Conservation (phyloP, 2,329 filamentous ascomycete species). For the Colletotrichum endophyticum region DNA sequence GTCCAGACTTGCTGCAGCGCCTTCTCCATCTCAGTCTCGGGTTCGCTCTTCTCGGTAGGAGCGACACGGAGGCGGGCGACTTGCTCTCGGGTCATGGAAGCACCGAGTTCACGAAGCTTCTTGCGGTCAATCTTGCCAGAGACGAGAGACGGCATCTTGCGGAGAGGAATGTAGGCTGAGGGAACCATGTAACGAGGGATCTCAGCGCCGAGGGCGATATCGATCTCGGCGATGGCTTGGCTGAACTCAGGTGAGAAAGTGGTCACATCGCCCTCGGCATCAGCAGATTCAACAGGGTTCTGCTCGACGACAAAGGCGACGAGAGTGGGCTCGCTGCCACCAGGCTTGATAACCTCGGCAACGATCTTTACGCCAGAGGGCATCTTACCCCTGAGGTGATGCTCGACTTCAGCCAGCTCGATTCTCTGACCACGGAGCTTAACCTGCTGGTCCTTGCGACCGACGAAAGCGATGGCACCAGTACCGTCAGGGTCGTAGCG, state of each 20-base stretch:
- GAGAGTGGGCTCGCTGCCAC: constrained; percentile 46
- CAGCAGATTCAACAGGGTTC: constrained; percentile 27
- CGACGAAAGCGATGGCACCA: constrained; percentile 60
- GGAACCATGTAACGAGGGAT: constrained; percentile 54
- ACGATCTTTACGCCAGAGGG: constrained; percentile 47
- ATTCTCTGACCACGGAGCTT: constrained; percentile 71
- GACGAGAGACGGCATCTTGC: constrained; percentile 50
- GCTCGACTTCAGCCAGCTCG: constrained; percentile 62
- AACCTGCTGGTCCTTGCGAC: constrained; percentile 71
- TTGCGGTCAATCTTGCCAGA: constrained; percentile 57
- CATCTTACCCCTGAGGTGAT: constrained; percentile 50
- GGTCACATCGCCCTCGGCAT: constrained; percentile 24
- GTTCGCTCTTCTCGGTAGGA: constrained; percentile 36
- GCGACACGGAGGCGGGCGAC: constrained; percentile 37
- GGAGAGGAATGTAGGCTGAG: constrained; percentile 48
- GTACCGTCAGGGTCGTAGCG: constrained; percentile 58
- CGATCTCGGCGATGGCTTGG: constrained; percentile 33
- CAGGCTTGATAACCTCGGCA: constrained; percentile 54
- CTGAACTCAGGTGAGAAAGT: constrained; percentile 36
- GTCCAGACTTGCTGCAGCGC: constrained; percentile 41
- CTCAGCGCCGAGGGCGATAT: constrained; percentile 34
- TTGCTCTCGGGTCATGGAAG: constrained; percentile 43
- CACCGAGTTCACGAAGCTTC: constrained; percentile 49
- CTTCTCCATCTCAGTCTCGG: constrained; percentile 41
- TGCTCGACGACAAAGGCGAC: constrained; percentile 48